Evolutionary conservation across 441 rosid species (phyloP), one percentile per base, ranked within the genome.

Genomic region (Jatropha multifida): DNA sequence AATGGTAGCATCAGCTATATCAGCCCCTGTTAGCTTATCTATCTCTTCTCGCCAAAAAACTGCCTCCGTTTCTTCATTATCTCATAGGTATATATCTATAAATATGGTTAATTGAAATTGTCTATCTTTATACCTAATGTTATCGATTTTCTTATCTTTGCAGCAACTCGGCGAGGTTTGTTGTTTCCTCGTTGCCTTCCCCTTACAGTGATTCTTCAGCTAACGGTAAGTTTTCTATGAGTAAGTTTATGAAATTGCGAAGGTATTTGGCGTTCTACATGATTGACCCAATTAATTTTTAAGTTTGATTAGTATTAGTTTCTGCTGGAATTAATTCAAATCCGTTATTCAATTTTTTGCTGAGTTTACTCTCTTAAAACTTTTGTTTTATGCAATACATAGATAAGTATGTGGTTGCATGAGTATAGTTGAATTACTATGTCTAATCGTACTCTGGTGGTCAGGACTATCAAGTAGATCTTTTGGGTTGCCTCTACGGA

Each of bases 1-100:
- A 69, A 90, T 89, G 97, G 91, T 79, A 62, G 85, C 88, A n/a
- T 76, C 89, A 15, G 82, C 92, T 74, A 74, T 88, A 73, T 81
- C 92, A 67, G 75, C 90, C 62, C 73, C 89, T 52, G 60, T 79
- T 2, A 73, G 78, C 78, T 78, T 84, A 56, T 81, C 81, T 42
- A 67, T 82, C 58, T 76, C 82, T 72, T 78, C 80, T 78, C 77
- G 77, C 69, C 77, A 69, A 61, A 77, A 76, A 81, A 74, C 76
- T 73, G 77, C 82, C 69, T 81, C 83, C 60, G 17, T 71, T 77
- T 82, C 85, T 17, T 76, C 76, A 49, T 78, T 81, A 67, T 65
- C 84, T 75, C 79, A 37, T 49, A 86, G 92, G 93, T 88, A 73
- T 20, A 11, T 20, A 13, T 48, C 7, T 14, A n/a, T 8, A 40